Base-by-base conservation (phyloP, 2,329 filamentous ascomycete species). In the Pseudocercospora fijiensis region DNA sequence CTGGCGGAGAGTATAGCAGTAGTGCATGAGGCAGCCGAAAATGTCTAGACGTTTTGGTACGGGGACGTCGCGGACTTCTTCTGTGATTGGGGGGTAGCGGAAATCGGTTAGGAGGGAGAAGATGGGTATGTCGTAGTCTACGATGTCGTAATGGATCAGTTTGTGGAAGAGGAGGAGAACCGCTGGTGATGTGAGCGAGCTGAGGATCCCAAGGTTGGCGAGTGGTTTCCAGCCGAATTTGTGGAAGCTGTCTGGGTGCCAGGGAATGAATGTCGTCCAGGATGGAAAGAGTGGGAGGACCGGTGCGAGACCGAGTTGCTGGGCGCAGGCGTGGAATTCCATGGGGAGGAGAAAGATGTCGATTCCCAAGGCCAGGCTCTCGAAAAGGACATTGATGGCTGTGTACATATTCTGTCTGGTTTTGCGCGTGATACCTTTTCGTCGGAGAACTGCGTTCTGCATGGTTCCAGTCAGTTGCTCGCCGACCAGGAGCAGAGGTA, bases 271-370 rank as follows among this genome's bases (percentile, higher is more conserved):
- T 9, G 52, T 55, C 3, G 57, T 64, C 51, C 66, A 56, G 1
- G 69, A 47, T 20, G 71, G 70, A 5, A 72, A 62, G 7, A 69
- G 57, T 20, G 71, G 69, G 1, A 65, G 63, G 1, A 63, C 55
- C 11, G 73, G 70, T 9, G 71, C 69, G 11, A 75, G 60, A 11
- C 69, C 65, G 2, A 73, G 61, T n/a, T 62, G 64, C 26, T 74
- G 72, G 8, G 71, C 69, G 22, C 56, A 63, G 22, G 68, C 65
- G 60, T 73, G 65, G 58, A 64, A 72, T 28, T 71, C 62, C 41
- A 73, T 65, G 13, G 73, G 73, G 10, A 74, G 67, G 13, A 74
- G 53, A 6, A 62, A 55, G 9, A 69, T 51, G 30, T 72, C 72
- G 30, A 72, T 66, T 7, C 57, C 66, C 3, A 68, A 51, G 9